Evolutionary conservation across 352 stramenopile genomes (phyloP), one percentile per base, ranked within the genome.

Genomic region (Peronospora belbahrii): DNA sequence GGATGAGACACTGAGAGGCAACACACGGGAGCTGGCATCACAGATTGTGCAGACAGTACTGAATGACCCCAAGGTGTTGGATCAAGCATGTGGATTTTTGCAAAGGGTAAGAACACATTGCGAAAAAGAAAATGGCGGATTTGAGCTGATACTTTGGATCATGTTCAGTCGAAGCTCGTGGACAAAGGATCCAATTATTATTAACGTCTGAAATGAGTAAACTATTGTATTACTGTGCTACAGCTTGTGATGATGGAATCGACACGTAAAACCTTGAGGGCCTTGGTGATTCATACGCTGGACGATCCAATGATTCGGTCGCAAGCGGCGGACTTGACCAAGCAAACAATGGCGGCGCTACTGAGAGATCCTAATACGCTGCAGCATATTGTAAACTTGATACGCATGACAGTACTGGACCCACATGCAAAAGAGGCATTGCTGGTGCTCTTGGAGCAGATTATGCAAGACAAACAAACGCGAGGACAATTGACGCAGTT

Each of bases 41-140:
- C 77, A 89, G 65, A 92, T 92, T 56, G 77, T 92, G 8, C 80
- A 92, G 57, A 92, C 80, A 5, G 77, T 92, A 56, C 63, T 92
- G 10, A 89, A 89, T 42, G 80, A 92, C 56, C 69, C 77, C 14
- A 85, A 92, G 34, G 80, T 92, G 40, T 65, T 92, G 20, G 62
- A 88, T 42, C 80, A 92, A 59, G 77, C 80, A 13, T 83, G 75
- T 8, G 56, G 59, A 22, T 92, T 92, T 46, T 48, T 92, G 46
- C 72, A 88, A 36, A 58, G 75, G 24, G 76, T 91, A 48, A 33
- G 33, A 13, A 24, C 4, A 13, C 7, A 19, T 1, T 14, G 23
- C 1, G n/a, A n/a, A n/a, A n/a, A n/a, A n/a, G n/a, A n/a, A n/a
- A n/a, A 27, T 27, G 23, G 9, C 24, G 50, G 58, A 60, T 32